Evolutionary conservation across 2,329 filamentous ascomycete genomes (phyloP), one percentile per base, ranked within the genome.

Genomic region (Paracorniculantispora psalliotae): DNA sequence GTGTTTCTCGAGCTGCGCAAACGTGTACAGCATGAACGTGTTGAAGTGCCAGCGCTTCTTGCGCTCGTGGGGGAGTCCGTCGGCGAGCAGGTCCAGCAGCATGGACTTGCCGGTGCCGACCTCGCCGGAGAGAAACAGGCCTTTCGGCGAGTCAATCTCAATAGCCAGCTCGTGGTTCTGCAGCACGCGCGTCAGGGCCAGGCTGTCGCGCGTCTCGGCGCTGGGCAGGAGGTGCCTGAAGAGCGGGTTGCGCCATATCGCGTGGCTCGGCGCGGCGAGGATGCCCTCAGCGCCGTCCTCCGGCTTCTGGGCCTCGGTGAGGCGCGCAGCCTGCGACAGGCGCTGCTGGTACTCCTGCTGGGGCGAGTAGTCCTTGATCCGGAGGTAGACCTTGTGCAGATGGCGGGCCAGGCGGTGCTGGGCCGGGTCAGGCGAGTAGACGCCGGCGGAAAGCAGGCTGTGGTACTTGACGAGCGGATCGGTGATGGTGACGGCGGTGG

Each of bases 71-170:
- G 90, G 90, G 4, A 94, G 73, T 53, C 87, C 88, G 54, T 91
- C 87, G 15, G 89, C 88, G n/a, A 94, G 83, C 0, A 94, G 75
- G 67, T 93, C 90, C 15, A 92, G 80, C n/a, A 94, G 80, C 88
- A 94, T 92, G 5, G 85, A 89, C 70, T 94, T 94, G 15, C 90
- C 90, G 0, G 88, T 91, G 12, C 90, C 90, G 1, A 94, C 90
- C 68, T 92, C 89, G 7, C 90, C 90, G 26, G 91, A 90, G 0
- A 94, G 78, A 68, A 93, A 86, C 17, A 94, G 74, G 0, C 90
- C 90, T 64, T 81, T 84, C 0, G 90, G 90, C 0, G 88, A 91
- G 65, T 89, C 79, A 50, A 92, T 80, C 48, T 85, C 77, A 62
- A 91, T 80, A 12, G 90, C 90, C 21, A 84, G 83, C 68, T 92